Percentiles rank a stretch among this genome's conserved stretches.
Evolutionary conservation across 73 alveolate species (phyloP).

Genomic region (Stentor roeselii): DNA sequence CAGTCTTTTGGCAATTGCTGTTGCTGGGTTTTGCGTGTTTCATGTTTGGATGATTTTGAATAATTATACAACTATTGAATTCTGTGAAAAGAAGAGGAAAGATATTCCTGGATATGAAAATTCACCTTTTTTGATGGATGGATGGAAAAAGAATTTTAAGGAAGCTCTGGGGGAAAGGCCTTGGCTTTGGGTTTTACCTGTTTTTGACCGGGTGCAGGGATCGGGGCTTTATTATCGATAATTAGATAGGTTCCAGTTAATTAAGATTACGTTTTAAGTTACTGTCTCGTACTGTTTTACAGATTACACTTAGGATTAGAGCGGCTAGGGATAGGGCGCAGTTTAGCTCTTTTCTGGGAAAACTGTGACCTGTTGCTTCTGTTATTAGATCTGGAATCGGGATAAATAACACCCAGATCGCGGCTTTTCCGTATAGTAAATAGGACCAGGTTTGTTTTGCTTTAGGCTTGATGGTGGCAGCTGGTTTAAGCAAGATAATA

Average conservation of each 20-base stretch:
- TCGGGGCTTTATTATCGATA: too few species aligned
- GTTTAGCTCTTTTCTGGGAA: neutral
- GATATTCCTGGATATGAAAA: too few species aligned
- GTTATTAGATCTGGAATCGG: conserved; percentile 14
- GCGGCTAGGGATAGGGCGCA: neutral
- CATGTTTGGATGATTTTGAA: conserved; percentile 33
- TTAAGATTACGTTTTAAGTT: too few species aligned
- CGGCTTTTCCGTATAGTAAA: neutral
- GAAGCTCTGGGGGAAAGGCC: too few species aligned
- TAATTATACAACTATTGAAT: conserved; percentile 45
- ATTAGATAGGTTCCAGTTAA: too few species aligned
- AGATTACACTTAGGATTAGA: neutral
- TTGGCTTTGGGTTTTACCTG: too few species aligned
- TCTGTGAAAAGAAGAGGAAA: conserved; percentile 43
- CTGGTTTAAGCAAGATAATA: neutral
- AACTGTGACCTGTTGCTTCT: neutral
- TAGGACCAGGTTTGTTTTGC: neutral
- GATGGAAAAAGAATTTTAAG: too few species aligned
- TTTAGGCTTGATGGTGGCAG: neutral
- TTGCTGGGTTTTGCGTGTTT: conserved; percentile 45
- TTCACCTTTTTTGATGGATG: too few species aligned
- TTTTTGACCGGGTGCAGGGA: too few species aligned
- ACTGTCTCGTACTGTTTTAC: neutral
- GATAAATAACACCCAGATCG: neutral
- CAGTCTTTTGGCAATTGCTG: conserved; percentile 19